Percentiles rank a stretch among this genome's conserved stretches.
Evolutionary conservation across 192 early-diverging fungal species (phyloP).

Genomic region (Endogone sp.): DNA sequence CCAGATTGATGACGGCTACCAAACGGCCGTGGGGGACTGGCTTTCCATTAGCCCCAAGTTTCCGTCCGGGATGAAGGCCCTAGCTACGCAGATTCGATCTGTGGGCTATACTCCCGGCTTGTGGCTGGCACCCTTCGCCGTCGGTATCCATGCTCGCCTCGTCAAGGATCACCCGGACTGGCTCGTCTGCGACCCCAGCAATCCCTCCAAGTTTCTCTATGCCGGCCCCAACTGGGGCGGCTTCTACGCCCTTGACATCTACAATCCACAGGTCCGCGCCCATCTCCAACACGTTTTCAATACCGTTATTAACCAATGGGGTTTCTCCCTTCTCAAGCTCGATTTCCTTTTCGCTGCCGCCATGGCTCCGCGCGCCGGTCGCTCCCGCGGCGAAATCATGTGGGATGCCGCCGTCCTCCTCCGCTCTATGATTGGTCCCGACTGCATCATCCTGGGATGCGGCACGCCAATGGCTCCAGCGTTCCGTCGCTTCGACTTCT

Average conservation of each 20-base stretch:
- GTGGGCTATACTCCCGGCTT: slow-evolving; percentile 35
- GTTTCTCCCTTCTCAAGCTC: slow-evolving; percentile 44
- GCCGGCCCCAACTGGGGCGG: slow-evolving; percentile 37
- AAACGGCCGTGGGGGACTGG: slow-evolving; percentile 48
- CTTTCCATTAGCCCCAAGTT: slow-evolving; percentile 38
- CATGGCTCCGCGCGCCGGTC: slow-evolving; percentile 34
- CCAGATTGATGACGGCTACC: slow-evolving; percentile 50
- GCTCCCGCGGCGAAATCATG: slow-evolving; percentile 48
- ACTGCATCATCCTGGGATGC: slow-evolving; percentile 41
- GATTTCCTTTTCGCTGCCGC: slow-evolving; percentile 50
- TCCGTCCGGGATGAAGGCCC: slow-evolving; percentile 36
- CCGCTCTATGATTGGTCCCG: slow-evolving; percentile 31
- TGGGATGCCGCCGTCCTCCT: slow-evolving; percentile 43
- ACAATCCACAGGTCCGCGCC: slow-evolving; percentile 27
- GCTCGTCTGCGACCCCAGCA: slow-evolving; percentile 24
- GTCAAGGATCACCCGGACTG: slow-evolving; percentile 42
- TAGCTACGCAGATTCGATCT: slow-evolving; percentile 29
- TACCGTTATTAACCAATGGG: slow-evolving; percentile 37
- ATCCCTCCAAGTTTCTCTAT: slow-evolving; percentile 12
- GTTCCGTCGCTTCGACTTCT: slow-evolving; percentile 41
- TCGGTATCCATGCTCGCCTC: slow-evolving; percentile 31
- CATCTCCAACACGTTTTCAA: slow-evolving; percentile 41
- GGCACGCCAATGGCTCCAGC: slow-evolving; percentile 43
- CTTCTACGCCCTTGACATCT: slow-evolving; percentile 42
- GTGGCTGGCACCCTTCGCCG: slow-evolving; percentile 47